These are phyloP conservation scores for Fonsecaea pedrosoi DNA, from an alignment of 2,329 filamentous ascomycete genomes.

Conservation along the genomic window DNA sequence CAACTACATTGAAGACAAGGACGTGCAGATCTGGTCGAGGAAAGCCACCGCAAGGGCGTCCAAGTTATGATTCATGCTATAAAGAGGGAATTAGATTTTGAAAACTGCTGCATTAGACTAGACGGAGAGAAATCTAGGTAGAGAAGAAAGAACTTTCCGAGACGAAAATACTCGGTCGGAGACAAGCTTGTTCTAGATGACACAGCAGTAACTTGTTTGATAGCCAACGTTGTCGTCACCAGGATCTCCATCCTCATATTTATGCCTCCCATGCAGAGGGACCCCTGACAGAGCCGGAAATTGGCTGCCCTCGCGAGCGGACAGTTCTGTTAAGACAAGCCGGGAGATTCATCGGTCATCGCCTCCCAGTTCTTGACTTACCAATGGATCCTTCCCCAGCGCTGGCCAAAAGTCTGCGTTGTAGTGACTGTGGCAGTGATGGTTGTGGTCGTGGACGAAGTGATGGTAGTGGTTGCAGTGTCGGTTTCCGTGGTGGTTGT, in stretches of 20 bases:
- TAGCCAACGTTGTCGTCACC: not conserved
- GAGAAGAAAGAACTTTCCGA: not conserved
- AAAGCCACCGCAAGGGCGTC: constrained; percentile 19
- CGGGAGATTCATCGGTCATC: not conserved
- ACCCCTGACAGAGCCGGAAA: not conserved
- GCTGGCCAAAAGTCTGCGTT: constrained; percentile 14
- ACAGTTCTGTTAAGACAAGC: not conserved
- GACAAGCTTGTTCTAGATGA: constrained; percentile 3
- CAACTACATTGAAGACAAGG: constrained; percentile 40
- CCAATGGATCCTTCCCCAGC: constrained; percentile 27
- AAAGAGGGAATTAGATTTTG: constrained; percentile 3
- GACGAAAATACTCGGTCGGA: not conserved
- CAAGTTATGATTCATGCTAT: constrained; percentile 31
- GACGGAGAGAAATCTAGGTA: not conserved
- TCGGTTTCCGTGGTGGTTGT: constrained; percentile 13
- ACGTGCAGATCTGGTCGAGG: constrained; percentile 44
- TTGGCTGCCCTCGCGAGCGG: not conserved
- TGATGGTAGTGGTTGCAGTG: constrained; percentile 17
- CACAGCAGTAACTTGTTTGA: not conserved
- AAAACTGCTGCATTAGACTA: constrained; percentile 11
- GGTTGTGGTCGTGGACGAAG: constrained; percentile 19
- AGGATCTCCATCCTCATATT: not conserved
- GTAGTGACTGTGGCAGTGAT: constrained; percentile 19
- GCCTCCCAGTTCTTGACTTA: not conserved
- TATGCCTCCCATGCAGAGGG: not conserved